These are phyloP conservation scores for Crithidia brevicula DNA, from an alignment of 208 protist genomes.

Conservation along the genomic window DNA sequence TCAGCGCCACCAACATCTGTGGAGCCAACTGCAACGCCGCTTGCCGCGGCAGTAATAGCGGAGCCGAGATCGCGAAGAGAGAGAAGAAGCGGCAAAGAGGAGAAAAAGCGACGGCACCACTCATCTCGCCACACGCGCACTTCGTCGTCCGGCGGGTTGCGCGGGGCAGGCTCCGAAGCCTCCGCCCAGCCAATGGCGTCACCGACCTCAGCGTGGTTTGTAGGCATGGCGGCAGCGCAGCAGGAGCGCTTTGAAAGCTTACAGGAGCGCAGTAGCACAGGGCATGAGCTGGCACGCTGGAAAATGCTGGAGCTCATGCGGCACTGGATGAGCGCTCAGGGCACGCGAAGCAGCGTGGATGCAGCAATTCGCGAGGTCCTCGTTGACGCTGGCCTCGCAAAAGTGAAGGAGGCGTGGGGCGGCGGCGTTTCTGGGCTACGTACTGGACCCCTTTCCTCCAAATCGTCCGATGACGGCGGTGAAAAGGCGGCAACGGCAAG, in stretches of 20 bases:
- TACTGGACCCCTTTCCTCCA: no score
- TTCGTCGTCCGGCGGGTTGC: slow-evolving; percentile 10
- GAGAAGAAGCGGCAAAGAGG: slow-evolving; percentile 14
- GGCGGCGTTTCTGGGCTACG: slow-evolving; percentile 5
- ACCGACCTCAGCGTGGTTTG: slow-evolving; percentile 20
- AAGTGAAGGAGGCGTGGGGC: slow-evolving; percentile 35
- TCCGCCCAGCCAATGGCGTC: slow-evolving; percentile 8
- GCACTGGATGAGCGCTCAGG: slow-evolving; percentile 65
- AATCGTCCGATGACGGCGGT: background rate
- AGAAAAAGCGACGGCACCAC: slow-evolving; percentile 17
- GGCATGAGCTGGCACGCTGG: slow-evolving; percentile 42
- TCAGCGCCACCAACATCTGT: background rate
- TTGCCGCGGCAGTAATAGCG: background rate
- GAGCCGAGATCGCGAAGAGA: slow-evolving; percentile 4
- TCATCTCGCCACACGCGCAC: slow-evolving; percentile 16
- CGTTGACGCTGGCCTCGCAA: slow-evolving; percentile 30
- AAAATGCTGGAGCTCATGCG: slow-evolving; percentile 73
- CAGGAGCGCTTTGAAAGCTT: slow-evolving; percentile 35
- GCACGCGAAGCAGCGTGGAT: slow-evolving; percentile 44
- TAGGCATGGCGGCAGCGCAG: slow-evolving; percentile 26
- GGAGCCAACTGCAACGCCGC: background rate
- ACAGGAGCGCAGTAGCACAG: slow-evolving; percentile 29
- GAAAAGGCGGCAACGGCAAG: background rate
- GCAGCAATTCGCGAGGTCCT: slow-evolving; percentile 47
- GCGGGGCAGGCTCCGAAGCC: background rate